Evolutionary conservation across 305 asterid species (phyloP).

Genomic region (Fraxinus sp.): DNA sequence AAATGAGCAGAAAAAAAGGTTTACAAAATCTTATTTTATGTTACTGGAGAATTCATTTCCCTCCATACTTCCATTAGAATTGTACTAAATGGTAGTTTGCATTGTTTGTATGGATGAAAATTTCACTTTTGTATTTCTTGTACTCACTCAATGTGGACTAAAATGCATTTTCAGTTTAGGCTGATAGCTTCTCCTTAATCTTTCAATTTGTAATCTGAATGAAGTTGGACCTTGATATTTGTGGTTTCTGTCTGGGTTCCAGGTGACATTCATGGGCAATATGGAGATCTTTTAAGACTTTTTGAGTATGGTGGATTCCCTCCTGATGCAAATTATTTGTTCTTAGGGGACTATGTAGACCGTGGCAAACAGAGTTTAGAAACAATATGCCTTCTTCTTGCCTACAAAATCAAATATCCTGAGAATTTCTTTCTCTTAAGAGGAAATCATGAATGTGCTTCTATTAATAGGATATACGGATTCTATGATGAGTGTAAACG

Average conservation of each 20-base stretch:
- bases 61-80: background rate
- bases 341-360: constrained; percentile 77
- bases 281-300: constrained; percentile 71
- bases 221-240: background rate
- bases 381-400: constrained; percentile 73
- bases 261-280: constrained; percentile 86
- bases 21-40: background rate
- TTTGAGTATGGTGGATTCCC: constrained; percentile 82
- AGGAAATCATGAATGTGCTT: constrained; percentile 81
- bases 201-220: background rate
- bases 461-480: constrained; percentile 71
- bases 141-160: background rate
- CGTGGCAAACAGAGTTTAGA: constrained; percentile 78
- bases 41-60: background rate
- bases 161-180: constrained; percentile 1
- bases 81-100: background rate
- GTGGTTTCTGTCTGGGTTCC: constrained; percentile 27
- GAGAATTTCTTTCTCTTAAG: constrained; percentile 72
- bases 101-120: background rate
- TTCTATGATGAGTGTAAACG: constrained; percentile 78
- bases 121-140: background rate
- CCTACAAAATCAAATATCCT: constrained; percentile 75
- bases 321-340: constrained; percentile 69
- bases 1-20: background rate
- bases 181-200: background rate